Evolutionary conservation across 352 stramenopile genomes (phyloP).

Genomic region (Phytophthora idaei): DNA sequence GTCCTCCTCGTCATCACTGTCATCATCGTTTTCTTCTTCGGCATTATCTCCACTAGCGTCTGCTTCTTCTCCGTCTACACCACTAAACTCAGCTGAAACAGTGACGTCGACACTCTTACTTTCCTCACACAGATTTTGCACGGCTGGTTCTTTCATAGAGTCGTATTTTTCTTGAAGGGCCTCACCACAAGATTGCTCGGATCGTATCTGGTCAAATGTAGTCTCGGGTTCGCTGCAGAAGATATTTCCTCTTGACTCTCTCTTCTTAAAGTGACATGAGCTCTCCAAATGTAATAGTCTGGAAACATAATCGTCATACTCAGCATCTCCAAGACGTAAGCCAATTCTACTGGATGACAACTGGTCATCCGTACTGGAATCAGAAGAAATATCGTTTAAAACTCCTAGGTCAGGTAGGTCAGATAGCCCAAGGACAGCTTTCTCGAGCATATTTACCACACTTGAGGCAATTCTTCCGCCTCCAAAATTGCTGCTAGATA

Average conservation of each 20-base stretch:
- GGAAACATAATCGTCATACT: slow-evolving; percentile 46
- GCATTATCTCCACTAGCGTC: slow-evolving; percentile 15
- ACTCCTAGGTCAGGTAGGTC: slow-evolving; percentile 22
- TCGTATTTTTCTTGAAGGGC: background rate
- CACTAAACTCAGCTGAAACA: slow-evolving; percentile 13
- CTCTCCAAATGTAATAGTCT: slow-evolving; percentile 33
- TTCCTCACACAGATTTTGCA: slow-evolving; percentile 7
- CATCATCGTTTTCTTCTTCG: slow-evolving; percentile 50
- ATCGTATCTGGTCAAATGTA: background rate
- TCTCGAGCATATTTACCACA: slow-evolving; percentile 38
- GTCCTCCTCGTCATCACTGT: slow-evolving; percentile 49
- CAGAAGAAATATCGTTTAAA: background rate
- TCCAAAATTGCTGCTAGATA: slow-evolving; percentile 4
- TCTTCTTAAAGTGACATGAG: slow-evolving; percentile 37
- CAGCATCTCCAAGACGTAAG: slow-evolving; percentile 32
- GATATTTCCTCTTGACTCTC: background rate
- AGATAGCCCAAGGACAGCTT: slow-evolving; percentile 27
- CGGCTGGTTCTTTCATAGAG: background rate
- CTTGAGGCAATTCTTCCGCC: slow-evolving; percentile 24
- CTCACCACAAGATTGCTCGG: background rate
- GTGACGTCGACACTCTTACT: background rate
- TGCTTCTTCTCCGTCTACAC: slow-evolving; percentile 16
- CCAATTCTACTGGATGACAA: background rate
- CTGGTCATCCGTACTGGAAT: slow-evolving; percentile 8
- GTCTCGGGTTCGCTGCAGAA: background rate